Evolutionary conservation across 192 early-diverging fungal species (phyloP).

Genomic region (Coemansia sp.): DNA sequence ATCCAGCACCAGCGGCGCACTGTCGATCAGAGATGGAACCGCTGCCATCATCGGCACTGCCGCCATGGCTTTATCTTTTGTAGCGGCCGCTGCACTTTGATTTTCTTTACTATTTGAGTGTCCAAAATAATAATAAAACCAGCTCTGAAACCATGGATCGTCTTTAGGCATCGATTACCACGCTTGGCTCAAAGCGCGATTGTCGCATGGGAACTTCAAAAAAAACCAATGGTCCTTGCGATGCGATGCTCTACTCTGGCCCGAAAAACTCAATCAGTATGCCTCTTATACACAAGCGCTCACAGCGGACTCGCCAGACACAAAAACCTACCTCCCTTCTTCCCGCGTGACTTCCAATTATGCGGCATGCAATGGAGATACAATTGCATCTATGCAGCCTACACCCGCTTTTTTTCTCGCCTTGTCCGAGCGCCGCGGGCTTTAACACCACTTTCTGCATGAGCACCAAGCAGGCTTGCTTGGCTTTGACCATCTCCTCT

Average conservation of each 20-base stretch:
- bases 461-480: too few relatives aligned
- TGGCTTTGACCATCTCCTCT: too few relatives aligned
- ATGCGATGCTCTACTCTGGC: too few relatives aligned
- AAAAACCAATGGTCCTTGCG: not conserved
- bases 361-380: too few relatives aligned
- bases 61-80: not conserved
- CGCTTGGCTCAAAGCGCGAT: not conserved
- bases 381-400: too few relatives aligned
- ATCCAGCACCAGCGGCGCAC: slow-evolving; percentile 3
- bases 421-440: too few relatives aligned
- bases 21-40: not conserved
- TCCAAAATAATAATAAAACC: not conserved
- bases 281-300: too few relatives aligned
- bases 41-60: not conserved
- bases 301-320: too few relatives aligned
- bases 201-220: not conserved
- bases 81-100: not conserved
- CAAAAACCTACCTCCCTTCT: not conserved
- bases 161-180: not conserved
- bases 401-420: too few relatives aligned
- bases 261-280: too few relatives aligned
- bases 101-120: not conserved
- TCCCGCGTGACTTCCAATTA: too few relatives aligned
- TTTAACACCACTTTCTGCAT: too few relatives aligned
- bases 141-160: not conserved